Evolutionary conservation across 2,329 filamentous ascomycete genomes (phyloP).

Genomic region (Ophiostoma angusticollis): DNA sequence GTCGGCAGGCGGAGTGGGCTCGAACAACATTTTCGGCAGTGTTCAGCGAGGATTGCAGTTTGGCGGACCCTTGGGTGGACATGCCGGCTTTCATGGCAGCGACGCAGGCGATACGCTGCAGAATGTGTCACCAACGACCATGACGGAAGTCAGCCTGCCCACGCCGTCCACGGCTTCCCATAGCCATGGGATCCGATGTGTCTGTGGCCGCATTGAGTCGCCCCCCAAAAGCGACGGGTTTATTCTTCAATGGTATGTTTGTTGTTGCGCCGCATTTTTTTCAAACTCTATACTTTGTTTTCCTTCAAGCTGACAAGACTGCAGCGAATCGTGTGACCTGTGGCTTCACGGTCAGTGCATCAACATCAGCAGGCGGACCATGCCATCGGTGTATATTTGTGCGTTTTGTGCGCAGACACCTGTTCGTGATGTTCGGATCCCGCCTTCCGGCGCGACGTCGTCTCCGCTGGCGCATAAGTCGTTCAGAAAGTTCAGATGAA

Average conservation of each 20-base stretch:
- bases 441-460: constrained; percentile 18
- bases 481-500: constrained; percentile 30
- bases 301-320: neutral
- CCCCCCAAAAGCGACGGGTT: constrained; percentile 36
- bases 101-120: constrained; percentile 11
- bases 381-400: constrained; percentile 50
- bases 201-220: constrained; percentile 35
- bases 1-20: constrained; percentile 1
- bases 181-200: constrained; percentile 38
- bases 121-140: constrained; percentile 36
- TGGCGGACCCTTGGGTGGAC: constrained; percentile 11
- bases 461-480: constrained; percentile 35
- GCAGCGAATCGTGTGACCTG: constrained; percentile 51
- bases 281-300: neutral
- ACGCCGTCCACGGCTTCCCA: constrained; percentile 32
- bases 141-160: constrained; percentile 34
- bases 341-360: constrained; percentile 53
- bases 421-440: constrained; percentile 34
- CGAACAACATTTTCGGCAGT: constrained; percentile 9
- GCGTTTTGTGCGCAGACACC: constrained; percentile 50
- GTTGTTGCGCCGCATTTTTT: too few species aligned
- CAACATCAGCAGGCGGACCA: constrained; percentile 42
- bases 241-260: constrained; percentile 50
- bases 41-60: constrained; percentile 6
- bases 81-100: constrained; percentile 10